These are phyloP conservation scores for Solanum clarkiae DNA, from an alignment of 257 asterid genomes.

Conservation along the genomic window DNA sequence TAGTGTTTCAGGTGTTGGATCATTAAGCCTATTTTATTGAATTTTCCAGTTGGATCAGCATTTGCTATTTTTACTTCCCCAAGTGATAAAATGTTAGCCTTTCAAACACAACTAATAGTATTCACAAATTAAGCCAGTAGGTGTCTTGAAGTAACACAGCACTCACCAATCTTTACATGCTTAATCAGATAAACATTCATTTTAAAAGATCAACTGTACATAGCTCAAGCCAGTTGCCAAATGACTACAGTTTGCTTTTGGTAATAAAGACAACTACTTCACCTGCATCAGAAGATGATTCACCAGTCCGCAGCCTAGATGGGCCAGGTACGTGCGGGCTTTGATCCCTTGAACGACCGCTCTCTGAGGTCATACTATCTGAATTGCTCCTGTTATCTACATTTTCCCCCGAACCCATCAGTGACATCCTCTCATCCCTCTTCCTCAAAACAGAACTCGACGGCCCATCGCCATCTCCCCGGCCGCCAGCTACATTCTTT, in stretches of 20 bases:
- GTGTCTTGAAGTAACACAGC: background rate
- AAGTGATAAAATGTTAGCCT: background rate
- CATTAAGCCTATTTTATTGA: background rate
- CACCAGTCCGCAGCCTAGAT: slow-evolving; percentile 66
- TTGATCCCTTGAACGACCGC: slow-evolving; percentile 65
- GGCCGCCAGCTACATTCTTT: slow-evolving; percentile 31
- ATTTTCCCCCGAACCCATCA: slow-evolving; percentile 5
- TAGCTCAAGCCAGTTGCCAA: background rate
- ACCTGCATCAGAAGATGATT: slow-evolving; percentile 81
- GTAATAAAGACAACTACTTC: background rate
- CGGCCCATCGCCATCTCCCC: slow-evolving; percentile 9
- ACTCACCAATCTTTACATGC: background rate
- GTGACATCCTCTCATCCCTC: slow-evolving; percentile 4
- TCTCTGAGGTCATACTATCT: slow-evolving; percentile 56
- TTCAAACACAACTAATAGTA: background rate
- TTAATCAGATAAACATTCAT: background rate
- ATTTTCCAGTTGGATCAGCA: background rate
- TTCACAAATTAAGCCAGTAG: background rate
- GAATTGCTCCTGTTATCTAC: slow-evolving; percentile 52
- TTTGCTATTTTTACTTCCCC: background rate
- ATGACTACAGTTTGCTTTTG: background rate
- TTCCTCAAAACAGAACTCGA: slow-evolving; percentile 5
- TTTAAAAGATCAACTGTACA: background rate
- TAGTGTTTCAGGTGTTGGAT: background rate
- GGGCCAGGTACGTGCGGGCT: slow-evolving; percentile 57